phyloP scores from a whole-genome alignment of 2,329 filamentous ascomycete genomes.

The Fusarium verticillioides region DNA sequence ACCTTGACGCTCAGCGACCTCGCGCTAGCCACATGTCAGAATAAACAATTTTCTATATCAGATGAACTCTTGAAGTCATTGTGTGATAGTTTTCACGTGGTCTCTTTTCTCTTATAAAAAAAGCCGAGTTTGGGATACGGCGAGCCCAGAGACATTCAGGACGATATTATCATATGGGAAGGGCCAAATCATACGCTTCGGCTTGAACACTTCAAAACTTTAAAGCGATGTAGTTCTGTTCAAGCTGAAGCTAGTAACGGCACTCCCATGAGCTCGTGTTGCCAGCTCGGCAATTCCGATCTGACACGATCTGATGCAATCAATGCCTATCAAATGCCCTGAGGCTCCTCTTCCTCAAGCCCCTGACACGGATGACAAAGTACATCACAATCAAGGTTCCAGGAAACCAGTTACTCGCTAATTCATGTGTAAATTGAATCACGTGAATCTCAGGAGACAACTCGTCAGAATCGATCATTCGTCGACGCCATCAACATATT shows the following conservation, averaged over 20 bases:
- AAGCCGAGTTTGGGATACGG: neutral
- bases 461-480: neutral
- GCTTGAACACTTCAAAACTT: neutral
- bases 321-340: neutral
- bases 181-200: neutral
- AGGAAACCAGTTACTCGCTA: too few species aligned
- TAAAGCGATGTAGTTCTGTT: neutral
- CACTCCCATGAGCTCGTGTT: neutral
- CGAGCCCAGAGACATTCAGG: neutral
- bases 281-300: constrained; percentile 12
- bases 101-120: neutral
- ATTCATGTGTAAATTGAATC: neutral
- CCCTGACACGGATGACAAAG: neutral
- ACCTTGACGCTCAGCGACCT: neutral
- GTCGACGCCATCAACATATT: constrained; percentile 12
- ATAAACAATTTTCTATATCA: neutral
- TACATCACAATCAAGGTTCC: neutral
- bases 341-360: neutral
- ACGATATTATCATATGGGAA: neutral
- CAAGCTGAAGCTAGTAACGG: neutral
- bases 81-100: neutral
- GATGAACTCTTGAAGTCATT: neutral
- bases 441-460: neutral
- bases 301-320: neutral
- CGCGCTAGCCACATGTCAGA: neutral